Conservation (phyloP, 495 filamentous ascomycete species). For the Lasiosphaeria hispida region DNA sequence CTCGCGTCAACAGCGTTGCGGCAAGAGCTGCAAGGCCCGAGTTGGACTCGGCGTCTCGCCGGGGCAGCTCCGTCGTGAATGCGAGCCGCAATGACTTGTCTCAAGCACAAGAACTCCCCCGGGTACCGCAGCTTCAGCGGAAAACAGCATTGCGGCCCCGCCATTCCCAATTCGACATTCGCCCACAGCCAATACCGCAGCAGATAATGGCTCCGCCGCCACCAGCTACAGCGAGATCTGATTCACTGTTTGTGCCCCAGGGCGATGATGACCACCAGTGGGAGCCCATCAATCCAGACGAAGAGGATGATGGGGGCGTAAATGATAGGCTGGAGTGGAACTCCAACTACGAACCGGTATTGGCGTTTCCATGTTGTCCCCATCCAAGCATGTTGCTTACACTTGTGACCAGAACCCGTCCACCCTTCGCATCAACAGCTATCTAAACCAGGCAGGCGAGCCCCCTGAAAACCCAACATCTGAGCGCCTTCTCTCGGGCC, state of each 20-base stretch:
- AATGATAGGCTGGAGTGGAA: slow-evolving; percentile 71
- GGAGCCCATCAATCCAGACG: slow-evolving; percentile 75
- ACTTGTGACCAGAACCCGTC: slow-evolving; percentile 30
- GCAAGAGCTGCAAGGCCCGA: slow-evolving; percentile 26
- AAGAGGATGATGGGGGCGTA: slow-evolving; percentile 64
- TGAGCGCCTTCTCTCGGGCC: slow-evolving; percentile 31
- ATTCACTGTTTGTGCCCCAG: slow-evolving; percentile 74
- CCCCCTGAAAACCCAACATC: slow-evolving; percentile 18
- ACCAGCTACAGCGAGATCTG: slow-evolving; percentile 61
- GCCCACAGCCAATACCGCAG: slow-evolving; percentile 36
- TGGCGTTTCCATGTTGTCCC: background rate
- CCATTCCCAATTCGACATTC: slow-evolving; percentile 34
- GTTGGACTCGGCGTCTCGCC: slow-evolving; percentile 39
- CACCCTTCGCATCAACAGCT: slow-evolving; percentile 36
- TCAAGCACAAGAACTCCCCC: slow-evolving; percentile 2
- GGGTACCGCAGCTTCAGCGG: slow-evolving; percentile 13
- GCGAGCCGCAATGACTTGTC: slow-evolving; percentile 13
- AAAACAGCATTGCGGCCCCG: slow-evolving; percentile 20
- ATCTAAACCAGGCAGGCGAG: slow-evolving; percentile 31
- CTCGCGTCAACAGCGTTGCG: slow-evolving; percentile 27
- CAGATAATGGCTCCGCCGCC: slow-evolving; percentile 56
- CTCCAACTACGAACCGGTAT: slow-evolving; percentile 57
- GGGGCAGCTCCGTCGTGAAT: slow-evolving; percentile 31
- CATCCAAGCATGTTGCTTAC: slow-evolving; percentile 23
- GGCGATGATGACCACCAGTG: slow-evolving; percentile 72